A percentile compares a stretch with the other conserved stretches of the same genome.
Evolutionary conservation across 176 grass and related monocot genomes (phyloP).

Genomic region (Zoysia japonica): DNA sequence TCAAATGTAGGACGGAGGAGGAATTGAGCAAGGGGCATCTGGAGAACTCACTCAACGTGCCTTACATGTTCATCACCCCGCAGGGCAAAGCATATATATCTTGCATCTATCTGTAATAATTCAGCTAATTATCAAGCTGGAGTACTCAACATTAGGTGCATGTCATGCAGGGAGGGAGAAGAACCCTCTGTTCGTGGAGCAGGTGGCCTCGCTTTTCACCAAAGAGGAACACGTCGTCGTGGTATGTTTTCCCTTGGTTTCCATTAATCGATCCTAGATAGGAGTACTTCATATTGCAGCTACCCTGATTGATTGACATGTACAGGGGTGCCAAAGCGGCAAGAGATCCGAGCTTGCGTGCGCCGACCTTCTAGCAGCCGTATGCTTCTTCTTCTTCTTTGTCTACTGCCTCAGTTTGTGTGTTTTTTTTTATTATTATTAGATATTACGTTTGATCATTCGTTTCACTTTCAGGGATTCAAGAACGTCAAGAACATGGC

Average conservation of each 20-base stretch:
- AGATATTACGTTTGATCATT: no score
- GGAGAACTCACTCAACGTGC: slow-evolving; percentile 52
- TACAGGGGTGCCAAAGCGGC: slow-evolving; percentile 67
- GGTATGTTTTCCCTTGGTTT: slow-evolving; percentile 27
- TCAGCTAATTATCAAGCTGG: no score
- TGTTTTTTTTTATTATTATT: no score
- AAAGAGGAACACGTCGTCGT: slow-evolving; percentile 63
- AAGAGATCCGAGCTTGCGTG: slow-evolving; percentile 68
- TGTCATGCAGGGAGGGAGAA: slow-evolving; percentile 55
- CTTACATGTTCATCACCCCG: slow-evolving; percentile 66
- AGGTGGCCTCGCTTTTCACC: slow-evolving; percentile 51
- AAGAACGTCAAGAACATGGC: slow-evolving; percentile 49
- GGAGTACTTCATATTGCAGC: no score
- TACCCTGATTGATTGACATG: neutral
- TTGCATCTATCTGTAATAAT: no score
- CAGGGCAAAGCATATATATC: slow-evolving; percentile 43
- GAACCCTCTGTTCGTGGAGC: slow-evolving; percentile 61
- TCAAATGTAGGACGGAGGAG: slow-evolving; percentile 57
- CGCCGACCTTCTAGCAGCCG: slow-evolving; percentile 50
- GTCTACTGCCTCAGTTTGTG: neutral
- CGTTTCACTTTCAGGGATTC: slow-evolving; percentile 27
- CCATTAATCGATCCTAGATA: neutral
- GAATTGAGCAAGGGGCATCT: slow-evolving; percentile 65
- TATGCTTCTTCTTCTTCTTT: neutral
- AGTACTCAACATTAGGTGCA: neutral